Evolutionary conservation across 257 asterid genomes (phyloP).

Genomic region (Echium plantagineum): DNA sequence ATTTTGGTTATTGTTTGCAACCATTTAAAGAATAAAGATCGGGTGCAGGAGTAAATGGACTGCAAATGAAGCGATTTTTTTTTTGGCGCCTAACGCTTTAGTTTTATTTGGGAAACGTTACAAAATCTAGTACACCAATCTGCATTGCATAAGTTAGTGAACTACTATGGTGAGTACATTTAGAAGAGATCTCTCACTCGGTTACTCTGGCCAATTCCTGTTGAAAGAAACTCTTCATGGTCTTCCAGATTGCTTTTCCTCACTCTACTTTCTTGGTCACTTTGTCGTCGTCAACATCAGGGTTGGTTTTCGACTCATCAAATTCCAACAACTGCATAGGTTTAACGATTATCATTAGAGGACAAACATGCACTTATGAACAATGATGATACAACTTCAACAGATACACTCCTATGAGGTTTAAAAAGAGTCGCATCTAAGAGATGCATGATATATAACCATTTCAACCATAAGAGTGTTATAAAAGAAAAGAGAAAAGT

Average conservation of each 20-base stretch:
- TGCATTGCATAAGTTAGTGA: constrained; percentile 4
- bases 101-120: not conserved
- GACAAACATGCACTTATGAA: not conserved
- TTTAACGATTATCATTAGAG: not conserved
- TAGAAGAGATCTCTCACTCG: not conserved
- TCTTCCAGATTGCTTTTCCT: too few species aligned
- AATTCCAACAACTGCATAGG: constrained; percentile 62
- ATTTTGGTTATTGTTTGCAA: not conserved
- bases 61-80: not conserved
- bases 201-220: too few species aligned
- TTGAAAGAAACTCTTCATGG: constrained; percentile 87
- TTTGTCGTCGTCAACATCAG: constrained; percentile 23
- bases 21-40: not conserved
- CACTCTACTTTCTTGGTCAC: constrained; percentile 47
- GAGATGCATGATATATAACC: not conserved
- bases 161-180: not conserved
- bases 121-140: constrained; percentile 1
- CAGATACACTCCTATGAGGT: too few species aligned
- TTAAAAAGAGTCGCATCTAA: not conserved
- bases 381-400: not conserved
- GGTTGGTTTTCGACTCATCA: constrained; percentile 52
- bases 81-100: not conserved
- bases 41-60: too few species aligned
- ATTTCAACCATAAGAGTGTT: too few species aligned
- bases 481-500: constrained; percentile 24